Evolutionary conservation across 2,329 filamentous ascomycete species (phyloP), one percentile per base, ranked within the genome.

Genomic region (Alternaria solani): DNA sequence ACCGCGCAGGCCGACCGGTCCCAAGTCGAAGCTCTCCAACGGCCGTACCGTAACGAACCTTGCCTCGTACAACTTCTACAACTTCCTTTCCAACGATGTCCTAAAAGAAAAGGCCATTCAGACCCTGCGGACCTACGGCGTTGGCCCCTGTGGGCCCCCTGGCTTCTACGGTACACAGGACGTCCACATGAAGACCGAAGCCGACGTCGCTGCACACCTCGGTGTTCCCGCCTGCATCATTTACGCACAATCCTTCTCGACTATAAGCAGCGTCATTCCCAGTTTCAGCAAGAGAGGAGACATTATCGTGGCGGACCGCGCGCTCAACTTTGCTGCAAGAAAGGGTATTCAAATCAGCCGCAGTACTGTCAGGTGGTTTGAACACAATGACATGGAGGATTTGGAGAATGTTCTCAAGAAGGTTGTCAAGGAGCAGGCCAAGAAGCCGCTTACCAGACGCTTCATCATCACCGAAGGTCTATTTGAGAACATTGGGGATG

Each of bases 111-210:
- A 97, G 79, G 95, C 94, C 1, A 93, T 99, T 64, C 90, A 94
- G 78, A 96, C 94, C 0, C 86, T 99, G 39, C 91, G 94, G 61
- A 96, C 92, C 20, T 99, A 99, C 72, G 95, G 95, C 57, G 96
- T 99, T 41, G 96, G 95, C 8, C 94, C 95, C 58, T 99, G 95
- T 77, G 95, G 95, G 20, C 95, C 95, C 18, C 95, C 95, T 6
- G 94, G 96, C 66, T 99, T 99, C 82, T 99, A 99, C 81, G 95
- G 94, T 66, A 99, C 93, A 32, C 94, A 98, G 78, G 95, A 99
- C 80, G 94, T 98, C 46, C 95, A 99, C 80, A 94, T 97, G 88
- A 95, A 96, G 83, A 93, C 93, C 16, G 95, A 99, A 81, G 88
- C 92, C 57, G 94, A 98, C 77, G 94, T 99, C 74, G 93, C 95